Percentiles rank a stretch among this genome's conserved stretches.
phyloP scores from a whole-genome alignment of 768 basidiomycete genomes.

The Tulasnella calospora region DNA sequence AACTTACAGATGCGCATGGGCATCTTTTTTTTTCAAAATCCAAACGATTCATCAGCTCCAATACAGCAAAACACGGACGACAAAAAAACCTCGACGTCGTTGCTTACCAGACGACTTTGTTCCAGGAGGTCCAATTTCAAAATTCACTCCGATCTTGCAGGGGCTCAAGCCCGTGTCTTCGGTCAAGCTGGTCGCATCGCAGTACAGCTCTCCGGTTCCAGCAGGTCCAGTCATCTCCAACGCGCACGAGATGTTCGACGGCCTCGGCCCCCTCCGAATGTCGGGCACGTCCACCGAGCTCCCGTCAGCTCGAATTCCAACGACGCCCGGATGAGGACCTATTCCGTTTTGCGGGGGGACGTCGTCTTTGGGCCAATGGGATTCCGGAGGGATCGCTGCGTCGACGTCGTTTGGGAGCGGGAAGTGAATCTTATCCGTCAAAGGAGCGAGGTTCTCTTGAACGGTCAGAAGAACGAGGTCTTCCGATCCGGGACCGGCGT shows the following conservation, averaged over 20 bases:
- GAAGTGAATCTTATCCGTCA: constrained; percentile 19
- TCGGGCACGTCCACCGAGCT: constrained; percentile 21
- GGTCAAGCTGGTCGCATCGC: constrained; percentile 29
- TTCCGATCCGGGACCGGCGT: constrained; percentile 26
- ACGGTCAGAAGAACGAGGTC: constrained; percentile 28
- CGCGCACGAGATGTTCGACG: constrained; percentile 29
- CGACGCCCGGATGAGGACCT: constrained; percentile 29
- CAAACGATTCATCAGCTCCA: background rate
- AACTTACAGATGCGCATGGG: constrained; percentile 23
- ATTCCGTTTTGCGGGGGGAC: constrained; percentile 28
- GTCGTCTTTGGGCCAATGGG: constrained; percentile 24
- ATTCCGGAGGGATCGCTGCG: background rate
- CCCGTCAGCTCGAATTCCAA: constrained; percentile 18
- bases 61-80: background rate
- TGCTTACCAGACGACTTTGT: constrained; percentile 30
- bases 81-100: no score
- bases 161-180: constrained; percentile 29
- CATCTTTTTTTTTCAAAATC: constrained; percentile 17
- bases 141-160: constrained; percentile 28
- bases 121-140: constrained; percentile 30
- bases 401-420: constrained; percentile 23
- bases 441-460: constrained; percentile 25
- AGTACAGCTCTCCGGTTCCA: constrained; percentile 30
- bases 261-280: constrained; percentile 20
- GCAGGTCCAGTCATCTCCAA: constrained; percentile 21